A percentile compares a stretch with the other conserved stretches of the same genome.
These are phyloP conservation scores for Aleurites moluccanus DNA, from an alignment of 441 rosid genomes.

Conservation along the genomic window DNA sequence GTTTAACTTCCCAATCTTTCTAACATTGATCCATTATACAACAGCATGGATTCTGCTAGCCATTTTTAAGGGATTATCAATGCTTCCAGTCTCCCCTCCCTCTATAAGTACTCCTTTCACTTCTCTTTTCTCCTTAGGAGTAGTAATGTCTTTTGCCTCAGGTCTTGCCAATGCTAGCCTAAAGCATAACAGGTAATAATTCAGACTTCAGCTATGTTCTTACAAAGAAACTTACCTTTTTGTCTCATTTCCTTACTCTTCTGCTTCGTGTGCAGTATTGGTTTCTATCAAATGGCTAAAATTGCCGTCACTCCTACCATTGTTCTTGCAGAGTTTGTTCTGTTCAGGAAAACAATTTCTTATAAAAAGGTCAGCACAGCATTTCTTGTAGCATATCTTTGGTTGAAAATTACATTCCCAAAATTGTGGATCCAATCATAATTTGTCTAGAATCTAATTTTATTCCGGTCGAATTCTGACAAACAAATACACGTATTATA, in stretches of 20 bases:
- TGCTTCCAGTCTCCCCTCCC: conserved; percentile 88
- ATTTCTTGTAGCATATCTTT: not conserved
- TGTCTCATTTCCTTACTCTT: conserved; percentile 17
- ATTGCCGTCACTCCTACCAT: conserved; percentile 96
- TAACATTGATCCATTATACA: conserved; percentile 75
- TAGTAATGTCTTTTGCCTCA: conserved; percentile 91
- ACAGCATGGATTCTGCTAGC: conserved; percentile 84
- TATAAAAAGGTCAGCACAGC: conserved; percentile 46
- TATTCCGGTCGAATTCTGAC: no score
- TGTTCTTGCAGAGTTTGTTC: conserved; percentile 77
- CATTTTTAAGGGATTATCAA: conserved; percentile 59
- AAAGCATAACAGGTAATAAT: conserved; percentile 68
- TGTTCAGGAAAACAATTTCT: conserved; percentile 65
- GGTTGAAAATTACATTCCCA: no score
- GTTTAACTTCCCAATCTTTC: conserved; percentile 79
- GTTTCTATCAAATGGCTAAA: conserved; percentile 98
- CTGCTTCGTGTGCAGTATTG: conserved; percentile 53
- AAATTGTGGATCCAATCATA: no score
- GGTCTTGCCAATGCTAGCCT: conserved; percentile 95
- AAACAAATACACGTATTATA: no score
- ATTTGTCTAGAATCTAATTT: not conserved
- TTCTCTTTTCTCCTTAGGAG: conserved; percentile 69
- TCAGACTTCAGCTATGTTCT: not conserved
- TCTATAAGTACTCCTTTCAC: conserved; percentile 78
- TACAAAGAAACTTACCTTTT: not conserved